Evolutionary conservation across 73 alveolate species (phyloP), one percentile per base, ranked within the genome.

Genomic region (Symbiodinium pilosum): DNA sequence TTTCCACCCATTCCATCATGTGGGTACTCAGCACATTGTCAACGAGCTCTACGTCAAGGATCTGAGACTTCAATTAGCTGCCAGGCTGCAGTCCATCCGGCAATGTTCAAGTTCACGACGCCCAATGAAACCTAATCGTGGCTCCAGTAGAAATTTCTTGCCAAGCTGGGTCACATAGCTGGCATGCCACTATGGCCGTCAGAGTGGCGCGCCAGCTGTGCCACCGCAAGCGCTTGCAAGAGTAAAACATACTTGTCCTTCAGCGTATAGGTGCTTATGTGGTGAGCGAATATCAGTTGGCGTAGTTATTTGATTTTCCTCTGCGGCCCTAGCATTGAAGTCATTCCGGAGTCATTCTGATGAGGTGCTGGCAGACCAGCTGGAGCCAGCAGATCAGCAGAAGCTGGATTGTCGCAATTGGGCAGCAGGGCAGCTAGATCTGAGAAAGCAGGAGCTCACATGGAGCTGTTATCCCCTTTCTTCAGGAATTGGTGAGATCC

Each of bases 11-110:
- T 91, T 91, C 88, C 47, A 51, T 20, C 88, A 91, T 20, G 97
- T 91, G 44, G 97, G 97, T n/a, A 69, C 97, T 38, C 97, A 91
- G 88, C 97, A 91, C 40, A 71, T 91, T 40, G 77, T 91, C 54
- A 91, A 91, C 40, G 97, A 91, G 97, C 88, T 91, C n/a, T 91
- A 69, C 77, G 34, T 91, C 52, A 68, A 69, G 52, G 97, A 91
- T 30, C 40, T 39, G 88, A 52, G 77, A 20, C n/a, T 91, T 73
- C 56, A 91, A 88, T 69, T 91, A 51, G 97, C 75, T 30, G 26
- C 87, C 71, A 42, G 95, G 59, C 59, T 14, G 54, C 21, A 26
- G 36, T 2, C n/a, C n/a, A n/a, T n/a, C n/a, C n/a, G n/a, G n/a
- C n/a, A 0, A 56, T 56, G 1, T 56, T 56, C 32, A 56, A 1